Evolutionary conservation across 345 rosid species (phyloP), one percentile per base, ranked within the genome.

Genomic region (Linum lewisii): DNA sequence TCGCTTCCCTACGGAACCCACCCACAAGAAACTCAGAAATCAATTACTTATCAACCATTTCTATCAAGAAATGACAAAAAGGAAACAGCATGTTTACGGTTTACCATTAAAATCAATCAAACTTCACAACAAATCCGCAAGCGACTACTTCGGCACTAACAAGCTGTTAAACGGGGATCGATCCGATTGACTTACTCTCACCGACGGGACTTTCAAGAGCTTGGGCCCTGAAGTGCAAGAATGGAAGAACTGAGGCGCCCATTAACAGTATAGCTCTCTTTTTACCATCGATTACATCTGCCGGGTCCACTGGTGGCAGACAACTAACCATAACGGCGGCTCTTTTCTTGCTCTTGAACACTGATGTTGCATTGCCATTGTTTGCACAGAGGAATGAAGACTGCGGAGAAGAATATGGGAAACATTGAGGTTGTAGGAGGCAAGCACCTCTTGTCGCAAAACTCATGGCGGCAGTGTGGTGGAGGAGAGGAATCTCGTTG

Each of bases 171-270:
- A 59, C 26, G 20, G 19, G 58, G 13, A 26, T 3, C 24, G 15
- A 6, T n/a, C 15, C 19, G 49, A 50, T 25, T 38, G 59, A 64
- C 83, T 83, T 47, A 78, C 85, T 63, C 53, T 71, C 9, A 14
- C 9, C 56, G 25, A 61, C 64, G 23, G 49, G 47, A 61, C 61
- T 63, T 23, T 77, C 75, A 54, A 81, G 65, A 67, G 83, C 85
- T 51, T 53, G 52, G 62, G 82, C 84, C 55, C 70, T 73, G 66
- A 73, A 70, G 56, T 74, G 79, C 63, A 84, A 63, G 45, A 84
- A 77, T 6, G 95, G 95, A 68, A 86, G 82, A 68, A 78, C 79
- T 7, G 97, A 81, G 70, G 82, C 55, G 57, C 95, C 92, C 64
- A 84, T 71, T 24, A 86, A 75, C 14, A 86, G 69, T 73, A 82